Percentiles rank a stretch among this genome's conserved stretches.
Evolutionary conservation across 1,284 basidiomycete species (phyloP).

Genomic region (Heterobasidion parviporum): DNA sequence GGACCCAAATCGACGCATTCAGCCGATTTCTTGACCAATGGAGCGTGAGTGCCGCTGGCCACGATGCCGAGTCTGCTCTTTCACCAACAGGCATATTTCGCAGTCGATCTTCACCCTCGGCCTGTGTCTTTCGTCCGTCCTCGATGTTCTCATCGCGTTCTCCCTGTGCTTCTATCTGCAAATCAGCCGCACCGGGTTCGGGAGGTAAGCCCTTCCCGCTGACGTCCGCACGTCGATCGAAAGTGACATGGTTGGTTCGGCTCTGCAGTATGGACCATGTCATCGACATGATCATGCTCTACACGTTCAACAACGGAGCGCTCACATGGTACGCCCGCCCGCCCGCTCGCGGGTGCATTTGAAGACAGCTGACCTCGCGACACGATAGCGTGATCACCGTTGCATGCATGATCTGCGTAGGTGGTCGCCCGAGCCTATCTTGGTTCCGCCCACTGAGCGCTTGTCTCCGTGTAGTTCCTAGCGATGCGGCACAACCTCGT

Average conservation of each 20-base stretch:
- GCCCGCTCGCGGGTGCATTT: neutral
- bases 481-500: slow-evolving; percentile 34
- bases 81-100: neutral
- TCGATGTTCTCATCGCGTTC: slow-evolving; percentile 40
- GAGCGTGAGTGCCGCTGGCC: neutral
- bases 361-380: neutral
- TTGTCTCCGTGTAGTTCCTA: slow-evolving; percentile 33
- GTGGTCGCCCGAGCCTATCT: slow-evolving; percentile 6
- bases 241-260: neutral
- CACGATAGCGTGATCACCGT: slow-evolving; percentile 24
- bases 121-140: slow-evolving; percentile 34
- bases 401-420: slow-evolving; percentile 35
- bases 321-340: slow-evolving; percentile 32
- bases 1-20: neutral
- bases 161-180: slow-evolving; percentile 36
- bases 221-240: neutral
- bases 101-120: slow-evolving; percentile 46
- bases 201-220: slow-evolving; percentile 7
- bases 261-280: slow-evolving; percentile 35
- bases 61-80: neutral
- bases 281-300: slow-evolving; percentile 41
- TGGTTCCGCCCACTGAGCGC: slow-evolving; percentile 5
- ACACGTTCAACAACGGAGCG: slow-evolving; percentile 44
- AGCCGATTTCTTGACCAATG: neutral
- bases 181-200: slow-evolving; percentile 22